Base-by-base conservation (phyloP, 345 rosid species). In the Hypericum androsaemum region DNA sequence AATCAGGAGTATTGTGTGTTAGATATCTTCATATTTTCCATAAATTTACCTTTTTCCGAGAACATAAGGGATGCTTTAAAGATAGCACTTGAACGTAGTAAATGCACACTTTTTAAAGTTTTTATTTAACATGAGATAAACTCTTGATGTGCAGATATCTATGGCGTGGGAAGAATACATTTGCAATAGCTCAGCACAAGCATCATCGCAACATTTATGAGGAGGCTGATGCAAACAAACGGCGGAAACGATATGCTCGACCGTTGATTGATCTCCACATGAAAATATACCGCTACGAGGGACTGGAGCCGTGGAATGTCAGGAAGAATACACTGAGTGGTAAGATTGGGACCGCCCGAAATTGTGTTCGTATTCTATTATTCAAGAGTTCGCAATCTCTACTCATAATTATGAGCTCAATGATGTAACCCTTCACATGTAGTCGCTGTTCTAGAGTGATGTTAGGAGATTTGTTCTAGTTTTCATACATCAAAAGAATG, bases 141-240 rank as follows among this genome's bases (percentile, higher is more conserved):
- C 41, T 41, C 53, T 40, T 53, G 42, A 43, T 54, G 17, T 52
- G 56, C 77, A 92, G 97, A 72, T 92, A 88, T 65, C 64, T 92
- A 58, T 92, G 97, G 97, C 87, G 82, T 64, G 94, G 80, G 58
- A 86, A 83, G 66, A 76, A 80, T 71, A 88, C 87, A 15, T 94
- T 88, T 77, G 88, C 97, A 43, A 83, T 88, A 66, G 90, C 94
- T 42, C 97, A 82, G 64, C 99, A 88, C 77, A 94, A 88, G 71
- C 94, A 85, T 70, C 94, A 83, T 62, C 78, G 60, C 51, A 80
- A 68, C 55, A 74, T 88, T 71, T 88, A 94, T 12, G 99, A 94
- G 73, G 97, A 88, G 74, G 97, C 97, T 42, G 97, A 88, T 74
- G 86, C 95, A 58, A 88, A 88, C 71, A 94, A 94, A 77, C 71